Evolutionary conservation across 768 basidiomycete genomes (phyloP).

Genomic region (Saitozyma podzolica): DNA sequence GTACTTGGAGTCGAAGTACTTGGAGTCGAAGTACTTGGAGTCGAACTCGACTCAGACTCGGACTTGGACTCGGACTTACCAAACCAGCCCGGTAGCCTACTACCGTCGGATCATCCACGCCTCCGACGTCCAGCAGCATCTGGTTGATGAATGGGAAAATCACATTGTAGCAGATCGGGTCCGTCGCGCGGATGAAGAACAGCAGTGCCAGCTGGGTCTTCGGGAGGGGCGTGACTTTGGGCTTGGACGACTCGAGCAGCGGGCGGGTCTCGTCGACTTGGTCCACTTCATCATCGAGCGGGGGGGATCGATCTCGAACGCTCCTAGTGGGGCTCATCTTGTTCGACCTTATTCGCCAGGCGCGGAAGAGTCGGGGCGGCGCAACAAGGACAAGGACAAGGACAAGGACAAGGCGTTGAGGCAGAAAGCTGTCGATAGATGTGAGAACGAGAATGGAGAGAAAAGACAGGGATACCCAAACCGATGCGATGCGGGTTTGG

Average conservation of each 20-base stretch:
- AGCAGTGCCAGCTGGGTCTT: constrained; percentile 35
- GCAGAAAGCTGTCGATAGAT: too few species aligned
- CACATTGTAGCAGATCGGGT: constrained; percentile 37
- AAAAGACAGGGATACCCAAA: too few species aligned
- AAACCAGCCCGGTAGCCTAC: constrained; percentile 38
- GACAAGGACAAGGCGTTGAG: too few species aligned
- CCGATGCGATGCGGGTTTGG: too few species aligned
- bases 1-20: background rate
- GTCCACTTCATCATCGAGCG: background rate
- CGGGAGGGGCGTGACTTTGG: constrained; percentile 32
- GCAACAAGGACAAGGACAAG: too few species aligned
- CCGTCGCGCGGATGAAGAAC: constrained; percentile 34
- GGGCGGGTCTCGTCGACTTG: constrained; percentile 9
- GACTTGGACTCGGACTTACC: constrained; percentile 16
- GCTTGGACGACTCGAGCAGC: constrained; percentile 7
- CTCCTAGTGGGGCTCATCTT: too few species aligned
- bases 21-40: background rate
- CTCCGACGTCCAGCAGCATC: constrained; percentile 38
- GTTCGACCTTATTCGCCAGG: too few species aligned
- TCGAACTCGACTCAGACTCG: too few species aligned
- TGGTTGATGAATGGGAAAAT: constrained; percentile 45
- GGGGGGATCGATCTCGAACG: too few species aligned
- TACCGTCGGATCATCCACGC: constrained; percentile 28
- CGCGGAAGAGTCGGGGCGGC: too few species aligned
- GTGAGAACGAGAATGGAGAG: too few species aligned